Evolutionary conservation across 768 basidiomycete genomes (phyloP), one percentile per base, ranked within the genome.

Genomic region (Lepiota subincarnata): DNA sequence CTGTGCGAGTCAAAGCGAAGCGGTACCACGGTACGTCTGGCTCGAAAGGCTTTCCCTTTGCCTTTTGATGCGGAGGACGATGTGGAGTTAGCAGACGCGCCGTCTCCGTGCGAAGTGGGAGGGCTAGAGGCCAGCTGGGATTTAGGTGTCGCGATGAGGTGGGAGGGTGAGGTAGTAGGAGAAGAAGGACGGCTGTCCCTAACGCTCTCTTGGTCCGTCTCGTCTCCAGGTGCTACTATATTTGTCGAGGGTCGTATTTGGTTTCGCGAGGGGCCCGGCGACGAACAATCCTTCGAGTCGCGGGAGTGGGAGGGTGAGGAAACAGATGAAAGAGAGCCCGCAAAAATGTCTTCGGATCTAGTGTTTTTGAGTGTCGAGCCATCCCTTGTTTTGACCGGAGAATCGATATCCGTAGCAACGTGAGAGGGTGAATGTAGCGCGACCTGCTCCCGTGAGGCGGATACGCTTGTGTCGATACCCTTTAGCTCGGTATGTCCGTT

Each of bases 1-100:
- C 4, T 37, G 37, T 18, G 22, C 12, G 31, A 46, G 13, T n/a
- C 24, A 19, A 40, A 50, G 22, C 14, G 42, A 39, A 37, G 38
- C 20, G 19, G 53, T 22, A 31, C 57, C 49, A 26, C 52, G 52
- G 43, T 22, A 39, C n/a, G 35, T 36, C 14, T 52, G 4, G 36
- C 37, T 13, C 24, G 34, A 5, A 38, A 38, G 10, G 46, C 19
- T 31, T 45, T 52, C 7, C 40, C 40, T 31, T 53, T 57, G 4
- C 26, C 52, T 40, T 50, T 57, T 4, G 43, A 46, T 20, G 57
- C 53, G 14, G 65, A 62, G 20, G 62, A 57, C 12, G 73, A 70
- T 31, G 70, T 64, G 16, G 70, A 69, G 50, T 68, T 69, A 19
- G 73, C 71, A 39, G 67, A 67, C 5, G 38, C 42, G 24, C 44